Percentiles rank a stretch among this genome's conserved stretches.
phyloP scores from a whole-genome alignment of 2,329 filamentous ascomycete genomes.

The Penicillium sp. region DNA sequence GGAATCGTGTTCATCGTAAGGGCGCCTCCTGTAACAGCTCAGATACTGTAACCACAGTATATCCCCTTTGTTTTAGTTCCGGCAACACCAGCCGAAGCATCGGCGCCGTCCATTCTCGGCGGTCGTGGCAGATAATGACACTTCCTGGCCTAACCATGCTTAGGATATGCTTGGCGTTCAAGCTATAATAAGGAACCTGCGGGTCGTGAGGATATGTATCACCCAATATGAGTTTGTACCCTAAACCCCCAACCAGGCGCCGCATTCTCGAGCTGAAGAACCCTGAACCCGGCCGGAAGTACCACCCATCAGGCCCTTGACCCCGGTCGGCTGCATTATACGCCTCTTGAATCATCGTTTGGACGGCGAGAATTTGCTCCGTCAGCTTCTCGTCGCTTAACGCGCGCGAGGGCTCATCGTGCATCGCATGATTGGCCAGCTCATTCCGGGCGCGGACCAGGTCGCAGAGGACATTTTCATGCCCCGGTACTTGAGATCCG shows the following conservation, averaged over 20 bases:
- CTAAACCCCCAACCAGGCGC: slow-evolving; percentile 57
- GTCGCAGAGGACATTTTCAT: slow-evolving; percentile 56
- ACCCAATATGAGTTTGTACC: slow-evolving; percentile 75
- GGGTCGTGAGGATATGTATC: slow-evolving; percentile 88
- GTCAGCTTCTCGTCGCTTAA: slow-evolving; percentile 62
- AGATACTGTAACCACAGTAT: slow-evolving; percentile 69
- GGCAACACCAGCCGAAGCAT: slow-evolving; percentile 75
- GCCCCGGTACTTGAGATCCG: slow-evolving; percentile 68
- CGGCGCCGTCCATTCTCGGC: slow-evolving; percentile 76
- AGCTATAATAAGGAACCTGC: slow-evolving; percentile 68
- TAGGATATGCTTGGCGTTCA: slow-evolving; percentile 78
- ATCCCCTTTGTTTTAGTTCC: slow-evolving; percentile 69
- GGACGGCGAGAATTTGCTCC: slow-evolving; percentile 65
- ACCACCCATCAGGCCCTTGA: slow-evolving; percentile 55
- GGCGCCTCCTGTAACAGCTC: slow-evolving; percentile 55
- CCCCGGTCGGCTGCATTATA: slow-evolving; percentile 47
- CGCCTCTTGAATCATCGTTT: slow-evolving; percentile 58
- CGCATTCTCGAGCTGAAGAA: slow-evolving; percentile 77
- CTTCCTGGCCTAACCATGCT: slow-evolving; percentile 76
- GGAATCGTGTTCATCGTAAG: background rate
- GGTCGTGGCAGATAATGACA: slow-evolving; percentile 84
- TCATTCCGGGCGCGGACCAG: slow-evolving; percentile 67
- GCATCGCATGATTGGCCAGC: slow-evolving; percentile 86
- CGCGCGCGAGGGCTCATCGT: slow-evolving; percentile 72
- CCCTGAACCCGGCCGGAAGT: slow-evolving; percentile 82